phyloP scores from a whole-genome alignment of 2,329 filamentous ascomycete genomes.

The Scortechinia acanthostroma region DNA sequence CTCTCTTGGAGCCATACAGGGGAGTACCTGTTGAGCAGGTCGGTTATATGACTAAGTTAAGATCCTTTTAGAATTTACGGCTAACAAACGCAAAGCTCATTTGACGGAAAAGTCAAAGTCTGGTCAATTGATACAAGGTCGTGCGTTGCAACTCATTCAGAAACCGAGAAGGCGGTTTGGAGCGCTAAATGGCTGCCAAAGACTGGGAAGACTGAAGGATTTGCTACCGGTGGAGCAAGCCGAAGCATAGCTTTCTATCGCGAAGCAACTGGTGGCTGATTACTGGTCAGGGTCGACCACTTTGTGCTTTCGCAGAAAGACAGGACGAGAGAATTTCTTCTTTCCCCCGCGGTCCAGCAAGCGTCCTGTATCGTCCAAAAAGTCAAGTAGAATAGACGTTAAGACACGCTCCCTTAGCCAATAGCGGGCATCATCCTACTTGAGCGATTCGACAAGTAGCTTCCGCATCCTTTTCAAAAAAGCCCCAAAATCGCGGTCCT shows the following conservation, averaged over 20 bases:
- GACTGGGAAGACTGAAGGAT: constrained; percentile 32
- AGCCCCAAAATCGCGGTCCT: background rate
- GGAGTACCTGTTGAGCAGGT: constrained; percentile 60
- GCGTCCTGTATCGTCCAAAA: no score
- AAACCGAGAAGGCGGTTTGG: constrained; percentile 60
- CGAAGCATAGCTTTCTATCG: constrained; percentile 51
- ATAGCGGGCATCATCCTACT: no score
- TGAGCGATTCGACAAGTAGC: background rate
- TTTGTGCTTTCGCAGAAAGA: no score
- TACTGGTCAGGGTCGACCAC: no score
- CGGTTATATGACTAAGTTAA: background rate
- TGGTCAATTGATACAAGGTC: constrained; percentile 62
- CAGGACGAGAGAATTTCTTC: no score
- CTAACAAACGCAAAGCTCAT: constrained; percentile 25
- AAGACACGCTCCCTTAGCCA: no score
- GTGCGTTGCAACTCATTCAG: constrained; percentile 67
- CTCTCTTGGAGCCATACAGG: constrained; percentile 67
- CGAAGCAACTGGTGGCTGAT: constrained; percentile 50
- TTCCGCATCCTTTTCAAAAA: constrained; percentile 1
- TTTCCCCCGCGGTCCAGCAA: no score
- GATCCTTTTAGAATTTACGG: background rate
- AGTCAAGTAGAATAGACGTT: no score
- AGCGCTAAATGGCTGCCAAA: constrained; percentile 57
- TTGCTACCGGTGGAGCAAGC: constrained; percentile 50
- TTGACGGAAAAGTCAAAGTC: constrained; percentile 68